A percentile compares a stretch with the other conserved stretches of the same genome.
Evolutionary conservation across 176 grass and related monocot genomes (phyloP).

Genomic region (Poa annua): DNA sequence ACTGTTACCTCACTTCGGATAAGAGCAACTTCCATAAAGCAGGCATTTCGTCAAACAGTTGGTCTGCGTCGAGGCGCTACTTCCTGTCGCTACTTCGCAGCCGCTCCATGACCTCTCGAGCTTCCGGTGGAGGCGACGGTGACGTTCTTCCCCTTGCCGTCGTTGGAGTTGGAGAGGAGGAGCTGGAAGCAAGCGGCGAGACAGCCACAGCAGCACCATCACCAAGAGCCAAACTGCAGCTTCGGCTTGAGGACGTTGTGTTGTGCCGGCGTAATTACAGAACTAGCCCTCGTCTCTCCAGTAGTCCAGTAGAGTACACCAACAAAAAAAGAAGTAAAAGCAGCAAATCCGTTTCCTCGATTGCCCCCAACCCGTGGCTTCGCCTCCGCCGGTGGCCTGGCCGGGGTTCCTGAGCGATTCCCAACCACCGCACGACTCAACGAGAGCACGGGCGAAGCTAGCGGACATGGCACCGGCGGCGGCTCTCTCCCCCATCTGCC

Average conservation of each 20-base stretch:
- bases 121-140: slow-evolving; percentile 13
- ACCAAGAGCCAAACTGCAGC: neutral
- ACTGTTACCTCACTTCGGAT: slow-evolving; percentile 6
- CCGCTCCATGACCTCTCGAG: slow-evolving; percentile 39
- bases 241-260: neutral
- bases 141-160: neutral
- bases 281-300: neutral
- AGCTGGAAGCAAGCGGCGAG: no score
- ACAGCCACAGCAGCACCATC: no score
- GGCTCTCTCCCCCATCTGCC: slow-evolving; percentile 10
- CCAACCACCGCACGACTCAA: neutral
- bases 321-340: neutral
- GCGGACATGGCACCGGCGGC: slow-evolving; percentile 32
- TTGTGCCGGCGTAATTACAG: neutral
- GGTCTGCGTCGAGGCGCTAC: slow-evolving; percentile 18
- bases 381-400: slow-evolving; percentile 42
- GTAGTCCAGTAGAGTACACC: neutral
- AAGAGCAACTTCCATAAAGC: slow-evolving; percentile 29
- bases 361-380: slow-evolving; percentile 24
- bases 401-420: neutral
- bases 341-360: neutral
- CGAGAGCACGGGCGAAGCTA: neutral
- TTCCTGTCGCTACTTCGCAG: slow-evolving; percentile 5
- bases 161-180: neutral
- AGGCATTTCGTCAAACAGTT: slow-evolving; percentile 39